A percentile compares a stretch with the other conserved stretches of the same genome.
Evolutionary conservation across 257 asterid species (phyloP).

Genomic region (Solanum sparsipilum): DNA sequence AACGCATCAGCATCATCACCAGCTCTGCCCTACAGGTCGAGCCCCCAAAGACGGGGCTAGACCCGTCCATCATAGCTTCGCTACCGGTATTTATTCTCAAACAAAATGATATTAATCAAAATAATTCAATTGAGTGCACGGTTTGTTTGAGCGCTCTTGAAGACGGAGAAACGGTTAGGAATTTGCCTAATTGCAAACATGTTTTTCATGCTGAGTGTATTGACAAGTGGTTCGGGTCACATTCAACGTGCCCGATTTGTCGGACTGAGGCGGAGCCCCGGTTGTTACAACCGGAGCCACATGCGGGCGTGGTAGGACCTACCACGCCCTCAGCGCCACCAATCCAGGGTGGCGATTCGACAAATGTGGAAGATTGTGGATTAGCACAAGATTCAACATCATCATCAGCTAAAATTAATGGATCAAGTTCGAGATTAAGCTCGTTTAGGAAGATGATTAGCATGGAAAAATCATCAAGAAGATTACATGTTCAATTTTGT

Average conservation of each 20-base stretch:
- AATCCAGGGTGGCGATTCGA: neutral
- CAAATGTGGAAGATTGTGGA: conserved; percentile 5
- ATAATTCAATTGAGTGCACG: conserved; percentile 40
- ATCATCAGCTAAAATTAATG: conserved; percentile 16
- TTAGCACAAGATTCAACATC: neutral
- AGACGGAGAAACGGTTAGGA: conserved; percentile 57
- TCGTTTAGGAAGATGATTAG: conserved; percentile 62
- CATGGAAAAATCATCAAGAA: conserved; percentile 52
- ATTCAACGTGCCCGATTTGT: conserved; percentile 74
- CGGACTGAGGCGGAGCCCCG: conserved; percentile 59
- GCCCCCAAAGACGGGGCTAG: conserved; percentile 49
- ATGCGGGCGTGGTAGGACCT: conserved; percentile 28
- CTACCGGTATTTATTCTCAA: conserved; percentile 42
- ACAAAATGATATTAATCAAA: neutral
- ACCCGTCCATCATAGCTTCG: conserved; percentile 34
- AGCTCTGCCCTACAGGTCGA: conserved; percentile 11
- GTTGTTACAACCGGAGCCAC: conserved; percentile 37
- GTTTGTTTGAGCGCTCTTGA: conserved; percentile 52
- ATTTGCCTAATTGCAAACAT: conserved; percentile 70
- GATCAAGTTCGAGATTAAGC: conserved; percentile 52
- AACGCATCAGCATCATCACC: conserved; percentile 20
- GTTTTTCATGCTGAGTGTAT: conserved; percentile 67
- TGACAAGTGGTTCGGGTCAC: conserved; percentile 57
- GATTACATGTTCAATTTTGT: conserved; percentile 35
- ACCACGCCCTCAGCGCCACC: conserved; percentile 38